Percentiles rank a stretch among this genome's conserved stretches.
Conservation (phyloP, 805 yeast species). For the Hanseniaspora valbyensis region DNA sequence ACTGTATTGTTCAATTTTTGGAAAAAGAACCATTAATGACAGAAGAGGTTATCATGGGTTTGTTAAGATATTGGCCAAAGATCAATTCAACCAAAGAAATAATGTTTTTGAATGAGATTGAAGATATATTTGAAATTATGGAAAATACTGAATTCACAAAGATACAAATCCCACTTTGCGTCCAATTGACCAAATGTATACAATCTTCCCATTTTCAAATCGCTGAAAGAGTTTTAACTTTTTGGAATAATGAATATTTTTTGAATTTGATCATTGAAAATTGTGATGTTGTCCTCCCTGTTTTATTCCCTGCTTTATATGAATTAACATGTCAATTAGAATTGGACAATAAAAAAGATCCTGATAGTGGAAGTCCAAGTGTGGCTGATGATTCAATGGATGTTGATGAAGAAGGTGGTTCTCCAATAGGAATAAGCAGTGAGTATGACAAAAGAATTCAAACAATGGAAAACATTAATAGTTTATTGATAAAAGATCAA, state of each 20-base stretch:
- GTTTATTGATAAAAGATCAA: slow-evolving; percentile 13
- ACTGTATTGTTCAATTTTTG: slow-evolving; percentile 90
- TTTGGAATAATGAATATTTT: slow-evolving; percentile 92
- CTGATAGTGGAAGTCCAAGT: slow-evolving; percentile 23
- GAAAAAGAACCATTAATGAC: slow-evolving; percentile 89
- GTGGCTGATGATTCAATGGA: slow-evolving; percentile 17
- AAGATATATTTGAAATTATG: slow-evolving; percentile 91
- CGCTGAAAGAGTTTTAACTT: slow-evolving; percentile 84
- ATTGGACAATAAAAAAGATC: slow-evolving; percentile 25
- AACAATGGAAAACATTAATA: slow-evolving; percentile 15
- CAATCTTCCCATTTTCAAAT: slow-evolving; percentile 95
- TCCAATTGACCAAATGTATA: slow-evolving; percentile 87
- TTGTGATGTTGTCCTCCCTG: slow-evolving; percentile 85
- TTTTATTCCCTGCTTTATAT: slow-evolving; percentile 78
- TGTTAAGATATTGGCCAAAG: slow-evolving; percentile 93
- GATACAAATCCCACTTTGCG: slow-evolving; percentile 85
- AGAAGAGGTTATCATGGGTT: slow-evolving; percentile 92
- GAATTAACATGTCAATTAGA: slow-evolving; percentile 52
- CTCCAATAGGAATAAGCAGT: background rate
- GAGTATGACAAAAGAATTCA: slow-evolving; percentile 11
- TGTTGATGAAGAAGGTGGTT: slow-evolving; percentile 18
- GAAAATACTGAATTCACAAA: slow-evolving; percentile 86
- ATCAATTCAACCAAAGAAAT: slow-evolving; percentile 89
- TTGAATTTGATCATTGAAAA: slow-evolving; percentile 81
- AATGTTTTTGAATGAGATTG: slow-evolving; percentile 89